Evolutionary conservation across 1,284 basidiomycete genomes (phyloP).

Genomic region (Tilletia horrida): DNA sequence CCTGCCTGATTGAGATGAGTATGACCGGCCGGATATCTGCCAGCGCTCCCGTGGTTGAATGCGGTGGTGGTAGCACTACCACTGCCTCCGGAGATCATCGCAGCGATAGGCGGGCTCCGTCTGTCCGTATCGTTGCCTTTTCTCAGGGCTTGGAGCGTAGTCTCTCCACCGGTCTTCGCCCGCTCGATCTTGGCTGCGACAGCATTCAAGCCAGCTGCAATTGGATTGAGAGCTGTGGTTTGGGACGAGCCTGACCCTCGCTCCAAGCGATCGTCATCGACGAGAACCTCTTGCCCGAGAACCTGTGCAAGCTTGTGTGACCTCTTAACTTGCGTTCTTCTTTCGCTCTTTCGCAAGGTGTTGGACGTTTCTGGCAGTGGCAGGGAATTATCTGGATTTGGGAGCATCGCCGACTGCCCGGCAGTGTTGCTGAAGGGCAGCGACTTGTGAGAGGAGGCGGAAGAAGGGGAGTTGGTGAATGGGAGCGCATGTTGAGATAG

Average conservation of each 20-base stretch:
- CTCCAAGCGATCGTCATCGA: constrained; percentile 4
- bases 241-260: background rate
- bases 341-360: constrained; percentile 28
- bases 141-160: background rate
- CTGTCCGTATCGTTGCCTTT: background rate
- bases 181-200: background rate
- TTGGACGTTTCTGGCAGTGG: constrained; percentile 29
- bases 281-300: constrained; percentile 40
- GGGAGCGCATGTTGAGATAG: background rate
- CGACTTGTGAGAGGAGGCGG: background rate
- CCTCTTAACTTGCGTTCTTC: constrained; percentile 33
- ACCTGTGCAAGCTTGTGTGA: constrained; percentile 39
- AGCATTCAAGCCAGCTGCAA: background rate
- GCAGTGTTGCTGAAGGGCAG: background rate
- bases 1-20: background rate
- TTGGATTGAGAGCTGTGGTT: background rate
- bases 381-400: background rate
- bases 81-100: constrained; percentile 23
- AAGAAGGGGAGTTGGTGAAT: background rate
- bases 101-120: constrained; percentile 19
- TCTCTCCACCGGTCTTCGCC: background rate
- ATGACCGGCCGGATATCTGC: background rate
- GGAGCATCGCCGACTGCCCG: background rate
- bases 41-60: constrained; percentile 19
- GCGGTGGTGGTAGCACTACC: constrained; percentile 10